These are phyloP conservation scores for Nigrospora osmanthi DNA, from an alignment of 2,329 filamentous ascomycete species.

Conservation along the genomic window DNA sequence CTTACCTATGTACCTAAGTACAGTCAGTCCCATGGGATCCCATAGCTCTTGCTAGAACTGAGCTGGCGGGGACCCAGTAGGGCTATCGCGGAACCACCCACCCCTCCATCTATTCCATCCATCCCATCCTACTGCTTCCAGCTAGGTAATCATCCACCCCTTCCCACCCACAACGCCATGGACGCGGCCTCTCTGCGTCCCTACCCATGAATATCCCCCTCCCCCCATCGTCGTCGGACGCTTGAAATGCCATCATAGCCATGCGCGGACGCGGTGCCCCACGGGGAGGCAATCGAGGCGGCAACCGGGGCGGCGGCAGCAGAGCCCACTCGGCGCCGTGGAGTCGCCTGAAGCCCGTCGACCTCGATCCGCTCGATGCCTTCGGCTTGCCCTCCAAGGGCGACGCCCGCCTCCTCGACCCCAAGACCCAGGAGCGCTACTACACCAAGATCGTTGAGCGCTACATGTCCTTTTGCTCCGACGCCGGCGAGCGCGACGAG, in stretches of 20 bases:
- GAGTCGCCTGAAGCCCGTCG: constrained; percentile 65
- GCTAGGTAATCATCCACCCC: too few species aligned
- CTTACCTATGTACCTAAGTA: too few species aligned
- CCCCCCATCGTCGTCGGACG: neutral
- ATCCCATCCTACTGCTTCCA: too few species aligned
- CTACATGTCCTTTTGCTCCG: constrained; percentile 83
- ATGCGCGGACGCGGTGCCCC: constrained; percentile 23
- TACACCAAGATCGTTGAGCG: constrained; percentile 82
- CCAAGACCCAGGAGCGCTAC: constrained; percentile 75
- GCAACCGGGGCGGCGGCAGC: constrained; percentile 11
- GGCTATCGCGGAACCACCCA: too few species aligned
- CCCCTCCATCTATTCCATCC: too few species aligned
- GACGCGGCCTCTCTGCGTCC: too few species aligned
- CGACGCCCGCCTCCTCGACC: constrained; percentile 68
- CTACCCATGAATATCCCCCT: too few species aligned
- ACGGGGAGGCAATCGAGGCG: constrained; percentile 10
- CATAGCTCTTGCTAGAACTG: too few species aligned
- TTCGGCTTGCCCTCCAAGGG: constrained; percentile 88
- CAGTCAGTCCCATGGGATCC: too few species aligned
- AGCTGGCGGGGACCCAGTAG: too few species aligned
- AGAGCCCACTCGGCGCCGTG: constrained; percentile 48
- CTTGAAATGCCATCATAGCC: constrained; percentile 21
- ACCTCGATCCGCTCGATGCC: constrained; percentile 68
- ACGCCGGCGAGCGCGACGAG: constrained; percentile 61
- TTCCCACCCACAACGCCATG: too few species aligned